phyloP scores from a whole-genome alignment of 345 rosid genomes.

The Lumnitzera littorea region DNA sequence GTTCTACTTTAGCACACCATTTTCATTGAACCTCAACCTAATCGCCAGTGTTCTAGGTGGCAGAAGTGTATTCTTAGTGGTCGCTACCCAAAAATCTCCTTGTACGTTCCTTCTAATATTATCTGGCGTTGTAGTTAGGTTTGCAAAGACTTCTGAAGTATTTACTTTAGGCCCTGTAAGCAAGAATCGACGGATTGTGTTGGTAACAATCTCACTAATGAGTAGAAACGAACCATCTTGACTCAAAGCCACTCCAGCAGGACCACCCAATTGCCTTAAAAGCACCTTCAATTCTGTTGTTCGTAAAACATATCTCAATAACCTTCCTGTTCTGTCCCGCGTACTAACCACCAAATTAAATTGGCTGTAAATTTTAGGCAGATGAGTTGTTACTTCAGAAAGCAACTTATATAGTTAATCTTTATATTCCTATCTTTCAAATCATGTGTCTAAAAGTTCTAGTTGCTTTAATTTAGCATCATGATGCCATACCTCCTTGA shows the following conservation, averaged over 20 bases:
- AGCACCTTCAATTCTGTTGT: constrained; percentile 10
- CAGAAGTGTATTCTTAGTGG: neutral
- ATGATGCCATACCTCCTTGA: neutral
- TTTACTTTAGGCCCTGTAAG: constrained; percentile 6
- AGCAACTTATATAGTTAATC: too few relatives aligned
- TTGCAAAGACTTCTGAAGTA: neutral
- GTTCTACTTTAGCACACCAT: neutral
- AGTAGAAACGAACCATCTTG: constrained; percentile 1
- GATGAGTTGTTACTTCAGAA: too few relatives aligned
- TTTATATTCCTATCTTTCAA: too few relatives aligned
- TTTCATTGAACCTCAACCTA: neutral
- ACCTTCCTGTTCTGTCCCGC: constrained; percentile 14
- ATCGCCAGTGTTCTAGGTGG: neutral
- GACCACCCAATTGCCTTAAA: neutral
- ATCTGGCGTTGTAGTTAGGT: neutral
- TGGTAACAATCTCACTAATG: neutral
- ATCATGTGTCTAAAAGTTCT: too few relatives aligned
- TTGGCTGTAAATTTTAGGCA: neutral
- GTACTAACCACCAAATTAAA: too few relatives aligned
- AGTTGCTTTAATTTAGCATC: too few relatives aligned
- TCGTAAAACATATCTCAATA: constrained; percentile 9
- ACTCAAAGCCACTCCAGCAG: constrained; percentile 10
- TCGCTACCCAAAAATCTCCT: constrained; percentile 8
- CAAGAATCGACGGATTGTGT: constrained; percentile 2
- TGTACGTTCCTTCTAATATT: neutral